Conservation (phyloP, 2,329 filamentous ascomycete species). For the Clarireedia homoeocarpa region DNA sequence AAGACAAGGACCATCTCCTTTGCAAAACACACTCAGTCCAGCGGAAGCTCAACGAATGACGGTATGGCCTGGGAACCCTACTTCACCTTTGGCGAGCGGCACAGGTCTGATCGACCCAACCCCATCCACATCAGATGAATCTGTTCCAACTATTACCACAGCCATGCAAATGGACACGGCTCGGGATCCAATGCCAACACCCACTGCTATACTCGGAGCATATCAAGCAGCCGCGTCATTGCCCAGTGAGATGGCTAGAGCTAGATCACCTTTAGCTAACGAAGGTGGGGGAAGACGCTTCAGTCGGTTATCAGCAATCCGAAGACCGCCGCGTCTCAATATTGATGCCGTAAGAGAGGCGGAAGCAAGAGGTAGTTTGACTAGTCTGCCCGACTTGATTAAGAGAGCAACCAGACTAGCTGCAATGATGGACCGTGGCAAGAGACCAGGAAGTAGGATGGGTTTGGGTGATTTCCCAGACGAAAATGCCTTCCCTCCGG, state of each 20-base stretch:
- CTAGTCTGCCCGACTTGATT: slow-evolving; percentile 87
- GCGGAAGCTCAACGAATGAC: slow-evolving; percentile 13
- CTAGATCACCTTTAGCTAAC: neutral
- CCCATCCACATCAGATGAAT: slow-evolving; percentile 21
- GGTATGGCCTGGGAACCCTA: slow-evolving; percentile 20
- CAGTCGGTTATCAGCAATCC: slow-evolving; percentile 46
- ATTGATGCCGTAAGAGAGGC: slow-evolving; percentile 75
- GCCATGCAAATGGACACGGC: slow-evolving; percentile 14
- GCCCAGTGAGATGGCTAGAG: neutral
- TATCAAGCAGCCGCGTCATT: slow-evolving; percentile 37
- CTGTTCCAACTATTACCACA: slow-evolving; percentile 15
- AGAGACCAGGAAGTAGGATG: slow-evolving; percentile 51
- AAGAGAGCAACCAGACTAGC: slow-evolving; percentile 79
- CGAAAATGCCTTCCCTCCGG: slow-evolving; percentile 25
- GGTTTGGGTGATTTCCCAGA: slow-evolving; percentile 43
- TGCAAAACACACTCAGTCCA: slow-evolving; percentile 35
- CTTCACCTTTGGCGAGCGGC: slow-evolving; percentile 22
- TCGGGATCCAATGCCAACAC: slow-evolving; percentile 16
- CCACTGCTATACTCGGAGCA: slow-evolving; percentile 39
- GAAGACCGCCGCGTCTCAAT: slow-evolving; percentile 66
- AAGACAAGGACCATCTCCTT: slow-evolving; percentile 22
- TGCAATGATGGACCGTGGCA: slow-evolving; percentile 79
- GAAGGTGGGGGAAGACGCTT: slow-evolving; percentile 9
- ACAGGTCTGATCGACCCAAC: slow-evolving; percentile 25
- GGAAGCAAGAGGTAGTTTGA: slow-evolving; percentile 80